Percentiles rank a stretch among this genome's conserved stretches.
Conservation (phyloP, 2,329 filamentous ascomycete species). For the Apiospora rasikravindrae region DNA sequence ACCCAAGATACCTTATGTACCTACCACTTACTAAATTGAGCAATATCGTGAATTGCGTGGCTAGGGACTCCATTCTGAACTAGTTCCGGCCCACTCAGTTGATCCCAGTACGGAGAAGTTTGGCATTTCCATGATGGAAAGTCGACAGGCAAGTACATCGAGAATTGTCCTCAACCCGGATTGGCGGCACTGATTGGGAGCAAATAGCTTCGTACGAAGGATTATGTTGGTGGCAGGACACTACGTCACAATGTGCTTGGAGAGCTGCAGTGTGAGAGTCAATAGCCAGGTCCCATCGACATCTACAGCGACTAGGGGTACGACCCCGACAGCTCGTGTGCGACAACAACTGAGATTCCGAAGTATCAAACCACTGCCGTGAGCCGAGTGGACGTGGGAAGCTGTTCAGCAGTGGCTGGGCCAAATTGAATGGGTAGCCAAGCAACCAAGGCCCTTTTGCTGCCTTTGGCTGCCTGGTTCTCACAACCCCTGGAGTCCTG, state of each 20-base stretch:
- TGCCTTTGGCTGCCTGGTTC: constrained; percentile 8
- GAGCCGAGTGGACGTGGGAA: neutral
- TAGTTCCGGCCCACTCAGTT: constrained; percentile 1
- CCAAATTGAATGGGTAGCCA: constrained; percentile 2
- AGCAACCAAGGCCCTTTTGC: constrained; percentile 9
- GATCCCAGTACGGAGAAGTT: neutral
- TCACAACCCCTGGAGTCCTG: neutral
- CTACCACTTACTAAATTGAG: neutral
- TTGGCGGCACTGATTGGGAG: neutral
- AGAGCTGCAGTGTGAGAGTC: neutral
- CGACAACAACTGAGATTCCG: neutral
- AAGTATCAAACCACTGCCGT: constrained; percentile 12
- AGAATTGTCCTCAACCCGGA: neutral
- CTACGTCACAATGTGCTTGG: neutral
- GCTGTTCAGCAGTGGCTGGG: constrained; percentile 5
- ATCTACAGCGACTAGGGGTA: neutral
- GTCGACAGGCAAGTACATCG: neutral
- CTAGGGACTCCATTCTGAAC: neutral
- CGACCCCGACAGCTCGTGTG: neutral
- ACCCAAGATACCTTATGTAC: neutral
- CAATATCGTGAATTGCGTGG: constrained; percentile 6
- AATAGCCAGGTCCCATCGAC: neutral
- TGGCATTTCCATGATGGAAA: neutral
- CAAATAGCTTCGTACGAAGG: neutral
- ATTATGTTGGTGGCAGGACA: neutral